Evolutionary conservation across 345 rosid genomes (phyloP).

Genomic region (Capsella bursapastoris): DNA sequence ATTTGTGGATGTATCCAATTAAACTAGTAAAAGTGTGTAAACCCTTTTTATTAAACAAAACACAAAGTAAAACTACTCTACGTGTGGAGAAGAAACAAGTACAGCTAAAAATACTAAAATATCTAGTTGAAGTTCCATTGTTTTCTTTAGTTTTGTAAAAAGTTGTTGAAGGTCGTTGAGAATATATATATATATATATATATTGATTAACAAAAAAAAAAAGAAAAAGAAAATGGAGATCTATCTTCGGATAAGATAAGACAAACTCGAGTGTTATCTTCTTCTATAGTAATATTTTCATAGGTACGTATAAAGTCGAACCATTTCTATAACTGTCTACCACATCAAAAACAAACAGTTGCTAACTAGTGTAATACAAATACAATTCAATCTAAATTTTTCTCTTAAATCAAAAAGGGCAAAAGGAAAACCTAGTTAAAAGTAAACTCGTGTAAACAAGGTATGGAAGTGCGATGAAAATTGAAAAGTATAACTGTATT

Average conservation of each 20-base stretch:
- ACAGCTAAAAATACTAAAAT: slow-evolving; percentile 12
- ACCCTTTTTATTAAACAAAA: background rate
- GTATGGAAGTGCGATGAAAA: background rate
- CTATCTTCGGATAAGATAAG: slow-evolving; percentile 9
- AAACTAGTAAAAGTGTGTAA: slow-evolving; percentile 31
- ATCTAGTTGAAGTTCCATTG: slow-evolving; percentile 26
- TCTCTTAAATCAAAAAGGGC: too few species aligned
- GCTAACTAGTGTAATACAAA: too few species aligned
- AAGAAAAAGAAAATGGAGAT: too few species aligned
- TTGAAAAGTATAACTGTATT: background rate
- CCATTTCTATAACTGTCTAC: too few species aligned
- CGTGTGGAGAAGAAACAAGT: slow-evolving; percentile 9
- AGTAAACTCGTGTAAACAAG: background rate
- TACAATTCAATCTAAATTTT: too few species aligned
- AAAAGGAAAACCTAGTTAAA: too few species aligned
- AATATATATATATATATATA: background rate
- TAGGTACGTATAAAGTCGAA: background rate
- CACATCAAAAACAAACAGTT: too few species aligned
- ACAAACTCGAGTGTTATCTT: slow-evolving; percentile 12
- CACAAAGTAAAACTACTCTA: background rate
- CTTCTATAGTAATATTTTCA: background rate
- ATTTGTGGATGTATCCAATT: slow-evolving; percentile 1
- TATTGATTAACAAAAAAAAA: too few species aligned
- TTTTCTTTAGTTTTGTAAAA: slow-evolving; percentile 4
- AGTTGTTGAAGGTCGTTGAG: slow-evolving; percentile 23